phyloP scores from a whole-genome alignment of 2,329 filamentous ascomycete genomes.

The Microascus cirrosus region DNA sequence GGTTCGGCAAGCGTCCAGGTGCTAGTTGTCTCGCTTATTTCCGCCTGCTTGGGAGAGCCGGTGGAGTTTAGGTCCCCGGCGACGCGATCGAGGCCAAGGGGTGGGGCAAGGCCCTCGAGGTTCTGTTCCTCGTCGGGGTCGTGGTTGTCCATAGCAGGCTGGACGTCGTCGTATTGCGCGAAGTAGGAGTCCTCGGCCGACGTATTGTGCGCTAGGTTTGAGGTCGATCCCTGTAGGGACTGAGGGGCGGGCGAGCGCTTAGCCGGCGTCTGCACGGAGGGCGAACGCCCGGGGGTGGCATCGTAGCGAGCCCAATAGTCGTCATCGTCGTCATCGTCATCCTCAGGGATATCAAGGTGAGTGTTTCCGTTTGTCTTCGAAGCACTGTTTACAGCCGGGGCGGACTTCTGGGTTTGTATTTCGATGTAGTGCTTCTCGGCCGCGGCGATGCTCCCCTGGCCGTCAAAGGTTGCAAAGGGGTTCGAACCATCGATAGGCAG shows the following conservation, averaged over 20 bases:
- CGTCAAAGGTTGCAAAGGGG: constrained; percentile 43
- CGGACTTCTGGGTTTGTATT: constrained; percentile 12
- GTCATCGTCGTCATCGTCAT: constrained; percentile 56
- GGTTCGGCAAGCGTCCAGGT: constrained; percentile 33
- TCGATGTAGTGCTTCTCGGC: constrained; percentile 47
- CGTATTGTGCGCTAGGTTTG: constrained; percentile 13
- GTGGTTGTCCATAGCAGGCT: constrained; percentile 70
- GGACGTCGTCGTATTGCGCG: constrained; percentile 65
- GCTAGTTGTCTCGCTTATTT: constrained; percentile 24
- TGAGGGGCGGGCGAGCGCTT: constrained; percentile 52
- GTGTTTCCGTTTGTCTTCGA: constrained; percentile 16
- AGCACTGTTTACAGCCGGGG: constrained; percentile 6
- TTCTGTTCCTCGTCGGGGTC: constrained; percentile 57
- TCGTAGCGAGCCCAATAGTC: constrained; percentile 76
- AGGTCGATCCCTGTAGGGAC: constrained; percentile 13
- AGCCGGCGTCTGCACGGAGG: constrained; percentile 45
- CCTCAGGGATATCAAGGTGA: constrained; percentile 5
- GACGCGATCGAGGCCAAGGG: constrained; percentile 16
- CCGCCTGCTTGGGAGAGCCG: constrained; percentile 13
- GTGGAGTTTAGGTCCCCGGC: constrained; percentile 6
- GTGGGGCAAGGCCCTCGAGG: constrained; percentile 22
- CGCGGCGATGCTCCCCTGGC: constrained; percentile 38
- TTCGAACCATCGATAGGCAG: constrained; percentile 44
- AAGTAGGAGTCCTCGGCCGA: constrained; percentile 61
- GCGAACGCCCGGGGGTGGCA: constrained; percentile 35